Evolutionary conservation across 2,329 filamentous ascomycete species (phyloP), one percentile per base, ranked within the genome.

Genomic region (Teratosphaeria pseudoeucalypti): DNA sequence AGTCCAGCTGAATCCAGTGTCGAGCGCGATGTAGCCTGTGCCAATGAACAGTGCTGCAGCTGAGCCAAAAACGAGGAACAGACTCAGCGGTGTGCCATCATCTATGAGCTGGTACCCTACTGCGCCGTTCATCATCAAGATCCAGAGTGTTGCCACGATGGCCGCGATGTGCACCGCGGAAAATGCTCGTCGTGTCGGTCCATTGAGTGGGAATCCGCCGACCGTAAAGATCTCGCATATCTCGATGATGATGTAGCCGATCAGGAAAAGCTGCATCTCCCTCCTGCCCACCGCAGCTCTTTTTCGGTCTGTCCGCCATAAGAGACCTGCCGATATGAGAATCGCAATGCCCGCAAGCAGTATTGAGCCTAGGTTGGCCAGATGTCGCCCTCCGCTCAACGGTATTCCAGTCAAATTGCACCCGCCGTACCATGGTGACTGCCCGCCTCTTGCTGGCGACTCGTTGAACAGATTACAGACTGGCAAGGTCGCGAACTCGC

Each of bases 211-310:
- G 68, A 99, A 92, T 34, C 87, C 89, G 66, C 94, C 94, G 39
- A 97, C 85, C 0, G 91, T 92, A 77, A 99, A 96, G 70, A 99
- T 96, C 74, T 97, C 94, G 76, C 92, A 96, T 69, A 99, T 89
- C 68, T 89, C 85, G 62, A 97, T 85, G 60, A 97, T 76, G 60
- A 95, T 87, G 73, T 90, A 99, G 56, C 88, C 87, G 52, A 89
- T 63, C 56, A 99, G 83, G 77, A 99, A 97, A 37, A 96, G 70
- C 80, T 99, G 94, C 84, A 99, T 97, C 76, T 99, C 94, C 74
- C 94, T 89, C 78, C 94, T 82, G 61, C 94, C 94, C 55, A 99
- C 94, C 59, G 94, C 94, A 59, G 94, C 94, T 74, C 88, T 86
- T 78, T 99, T 97, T 72, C 83, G 84, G 69, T 97, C 89, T 23